Evolutionary conservation across 2,329 filamentous ascomycete genomes (phyloP).

Genomic region (Sclerotinia sclerotiorum): DNA sequence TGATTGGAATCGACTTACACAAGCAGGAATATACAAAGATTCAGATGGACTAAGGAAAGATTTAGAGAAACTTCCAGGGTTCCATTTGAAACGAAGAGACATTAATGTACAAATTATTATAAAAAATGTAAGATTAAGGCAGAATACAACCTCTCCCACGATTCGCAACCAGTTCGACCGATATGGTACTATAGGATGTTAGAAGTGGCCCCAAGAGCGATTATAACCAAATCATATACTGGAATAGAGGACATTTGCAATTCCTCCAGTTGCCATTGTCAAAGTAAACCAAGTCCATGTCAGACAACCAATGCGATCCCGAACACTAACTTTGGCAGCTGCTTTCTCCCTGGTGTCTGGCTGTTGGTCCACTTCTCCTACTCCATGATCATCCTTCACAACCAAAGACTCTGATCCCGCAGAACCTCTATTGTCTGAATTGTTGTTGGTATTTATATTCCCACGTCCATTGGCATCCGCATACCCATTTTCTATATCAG

Average conservation of each 20-base stretch:
- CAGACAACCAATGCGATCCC: constrained; percentile 51
- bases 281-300: constrained; percentile 76
- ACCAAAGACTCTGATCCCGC: neutral
- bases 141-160: constrained; percentile 60
- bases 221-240: constrained; percentile 45
- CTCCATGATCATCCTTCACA: constrained; percentile 1
- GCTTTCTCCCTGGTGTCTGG: constrained; percentile 27
- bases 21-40: constrained; percentile 72
- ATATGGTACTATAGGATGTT: constrained; percentile 49
- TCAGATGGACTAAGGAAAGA: constrained; percentile 78
- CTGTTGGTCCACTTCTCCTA: constrained; percentile 6
- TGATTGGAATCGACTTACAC: constrained; percentile 45
- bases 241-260: constrained; percentile 54
- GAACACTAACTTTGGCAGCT: constrained; percentile 44
- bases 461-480: constrained; percentile 22
- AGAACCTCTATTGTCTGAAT: neutral
- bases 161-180: constrained; percentile 55
- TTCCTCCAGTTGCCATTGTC: constrained; percentile 54
- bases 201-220: constrained; percentile 18
- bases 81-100: constrained; percentile 65
- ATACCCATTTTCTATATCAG: constrained; percentile 19
- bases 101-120: constrained; percentile 63
- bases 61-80: constrained; percentile 67
- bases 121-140: constrained; percentile 65
- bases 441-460: constrained; percentile 23